Base-by-base conservation (phyloP, 2,329 filamentous ascomycete genomes). In the Fusarium goolgardi region DNA sequence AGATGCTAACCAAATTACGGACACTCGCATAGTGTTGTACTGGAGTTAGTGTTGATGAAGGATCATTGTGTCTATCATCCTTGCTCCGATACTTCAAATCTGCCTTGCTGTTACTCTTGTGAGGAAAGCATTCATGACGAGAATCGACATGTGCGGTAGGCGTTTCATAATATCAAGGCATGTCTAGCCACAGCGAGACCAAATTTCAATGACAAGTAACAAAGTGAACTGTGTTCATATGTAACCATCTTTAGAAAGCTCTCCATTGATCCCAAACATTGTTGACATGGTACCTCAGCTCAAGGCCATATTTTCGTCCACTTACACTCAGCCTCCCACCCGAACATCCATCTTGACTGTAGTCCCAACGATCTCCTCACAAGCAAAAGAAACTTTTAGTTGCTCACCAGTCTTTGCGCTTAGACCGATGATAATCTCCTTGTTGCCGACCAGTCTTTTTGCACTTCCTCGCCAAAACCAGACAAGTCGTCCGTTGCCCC, bases 291-390 rank as follows among this genome's bases (percentile, higher is more conserved):
- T 20, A 12, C 25, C n/a, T 37, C 25, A 15, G 12, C 21, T 39
- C 23, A 29, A 6, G 29, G 25, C 23, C 35, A 67, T 25, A 34
- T 45, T 21, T 45, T 6, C 21, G 11, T n/a, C 32, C 23, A 40
- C 31, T 23, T 41, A 15, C 34, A 37, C 65, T 63, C 34, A 18
- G 16, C 20, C 40, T 43, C 21, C 53, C 39, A 75, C 60, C 21
- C 58, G 47, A 53, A 76, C 37, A 25, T 63, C 62, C 49, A 67
- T 65, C 20, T 75, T 70, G 39, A 84, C 75, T 32, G 81, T 75
- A 0, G 88, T 89, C 3, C 88, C 88, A 5, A 89, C 92, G 71
- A 98, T 91, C 43, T 93, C 90, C 78, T 97, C 95, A 69, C 94
- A 98, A 77, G 92, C 91, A 49, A 94, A 88, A 63, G 89, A 92